phyloP scores from a whole-genome alignment of 2,329 filamentous ascomycete genomes.

The Hymenoscyphus linearis region DNA sequence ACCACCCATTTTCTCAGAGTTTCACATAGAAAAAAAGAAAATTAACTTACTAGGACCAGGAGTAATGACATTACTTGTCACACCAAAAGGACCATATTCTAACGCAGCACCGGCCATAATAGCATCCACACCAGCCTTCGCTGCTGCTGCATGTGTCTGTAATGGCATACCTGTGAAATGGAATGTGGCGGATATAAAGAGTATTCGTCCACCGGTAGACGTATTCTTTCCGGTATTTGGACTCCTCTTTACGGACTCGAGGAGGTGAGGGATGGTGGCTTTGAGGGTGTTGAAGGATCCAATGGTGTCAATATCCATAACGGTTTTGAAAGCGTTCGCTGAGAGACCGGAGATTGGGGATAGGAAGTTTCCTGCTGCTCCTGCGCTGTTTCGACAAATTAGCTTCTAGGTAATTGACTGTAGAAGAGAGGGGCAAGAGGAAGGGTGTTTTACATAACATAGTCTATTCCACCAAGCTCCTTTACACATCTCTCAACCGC shows the following conservation, averaged over 20 bases:
- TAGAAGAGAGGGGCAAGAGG: background rate
- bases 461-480: slow-evolving; percentile 86
- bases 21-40: background rate
- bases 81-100: slow-evolving; percentile 82
- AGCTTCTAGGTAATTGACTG: background rate
- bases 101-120: slow-evolving; percentile 74
- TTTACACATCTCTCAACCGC: slow-evolving; percentile 75
- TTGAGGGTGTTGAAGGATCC: slow-evolving; percentile 95
- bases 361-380: slow-evolving; percentile 93
- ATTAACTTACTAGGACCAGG: slow-evolving; percentile 53
- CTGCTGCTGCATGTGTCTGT: slow-evolving; percentile 84
- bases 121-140: slow-evolving; percentile 87
- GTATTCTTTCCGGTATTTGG: slow-evolving; percentile 55
- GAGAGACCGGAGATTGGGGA: slow-evolving; percentile 77
- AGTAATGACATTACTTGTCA: slow-evolving; percentile 83
- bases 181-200: slow-evolving; percentile 86
- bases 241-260: slow-evolving; percentile 61
- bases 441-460: slow-evolving; percentile 66
- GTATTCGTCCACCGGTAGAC: slow-evolving; percentile 68
- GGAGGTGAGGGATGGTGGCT: slow-evolving; percentile 76
- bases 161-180: slow-evolving; percentile 84
- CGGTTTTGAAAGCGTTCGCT: slow-evolving; percentile 86
- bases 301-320: slow-evolving; percentile 93
- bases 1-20: background rate
- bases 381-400: slow-evolving; percentile 54